These are phyloP conservation scores for Mortierella alpina DNA, from an alignment of 192 early-diverging fungal species.

Conservation along the genomic window DNA sequence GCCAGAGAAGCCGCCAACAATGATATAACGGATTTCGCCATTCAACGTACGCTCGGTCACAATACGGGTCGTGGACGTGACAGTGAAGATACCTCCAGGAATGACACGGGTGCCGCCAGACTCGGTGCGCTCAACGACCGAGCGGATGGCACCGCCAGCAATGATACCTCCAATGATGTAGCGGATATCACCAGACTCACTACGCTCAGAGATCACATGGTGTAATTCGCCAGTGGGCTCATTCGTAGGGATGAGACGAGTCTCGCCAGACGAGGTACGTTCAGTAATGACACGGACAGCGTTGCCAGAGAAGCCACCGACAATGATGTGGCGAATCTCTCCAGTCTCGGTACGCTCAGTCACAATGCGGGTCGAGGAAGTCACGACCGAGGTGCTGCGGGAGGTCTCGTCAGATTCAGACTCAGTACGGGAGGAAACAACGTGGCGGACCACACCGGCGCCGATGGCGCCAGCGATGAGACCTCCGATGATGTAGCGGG, in stretches of 20 bases:
- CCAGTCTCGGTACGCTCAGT: slow-evolving; percentile 38
- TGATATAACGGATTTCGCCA: slow-evolving; percentile 52
- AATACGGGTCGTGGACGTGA: slow-evolving; percentile 37
- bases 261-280: slow-evolving; percentile 30
- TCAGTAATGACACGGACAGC: slow-evolving; percentile 51
- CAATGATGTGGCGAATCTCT: slow-evolving; percentile 34
- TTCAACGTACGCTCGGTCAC: slow-evolving; percentile 46
- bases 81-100: slow-evolving; percentile 20
- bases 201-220: slow-evolving; percentile 42
- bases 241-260: slow-evolving; percentile 40
- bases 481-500: slow-evolving; percentile 51
- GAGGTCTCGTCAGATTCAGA: slow-evolving; percentile 21
- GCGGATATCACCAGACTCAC: slow-evolving; percentile 32
- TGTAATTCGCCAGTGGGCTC: slow-evolving; percentile 46
- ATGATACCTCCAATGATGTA: slow-evolving; percentile 49
- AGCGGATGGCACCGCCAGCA: slow-evolving; percentile 21
- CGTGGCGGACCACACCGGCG: slow-evolving; percentile 16
- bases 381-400: slow-evolving; percentile 17
- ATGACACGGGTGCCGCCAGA: slow-evolving; percentile 38
- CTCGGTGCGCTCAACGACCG: slow-evolving; percentile 20
- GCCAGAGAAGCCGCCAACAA: slow-evolving; percentile 47
- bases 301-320: slow-evolving; percentile 37
- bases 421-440: slow-evolving; percentile 5
- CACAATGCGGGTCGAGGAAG: slow-evolving; percentile 46
- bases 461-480: slow-evolving; percentile 30